phyloP scores from a whole-genome alignment of 495 filamentous ascomycete species.

The Aspergillus carlsbadensis region DNA sequence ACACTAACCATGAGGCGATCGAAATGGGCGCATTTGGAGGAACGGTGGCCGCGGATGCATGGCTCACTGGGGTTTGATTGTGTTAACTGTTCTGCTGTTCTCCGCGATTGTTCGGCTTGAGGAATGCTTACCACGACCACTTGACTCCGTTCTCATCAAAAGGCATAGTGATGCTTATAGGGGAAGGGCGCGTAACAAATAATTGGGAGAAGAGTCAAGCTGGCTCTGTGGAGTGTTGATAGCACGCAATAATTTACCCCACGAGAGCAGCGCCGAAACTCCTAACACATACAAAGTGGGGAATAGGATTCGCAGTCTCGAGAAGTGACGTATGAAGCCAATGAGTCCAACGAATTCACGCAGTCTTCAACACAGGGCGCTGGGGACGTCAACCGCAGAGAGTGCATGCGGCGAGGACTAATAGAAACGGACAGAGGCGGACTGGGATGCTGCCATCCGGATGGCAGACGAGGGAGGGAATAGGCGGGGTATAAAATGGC shows the following conservation, averaged over 20 bases:
- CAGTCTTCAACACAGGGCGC: background rate
- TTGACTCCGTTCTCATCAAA: conserved; percentile 47
- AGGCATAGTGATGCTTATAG: conserved; percentile 36
- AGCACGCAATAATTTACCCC: conserved; percentile 3
- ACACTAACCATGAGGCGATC: conserved; percentile 75
- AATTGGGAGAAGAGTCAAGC: background rate
- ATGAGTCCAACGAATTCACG: background rate
- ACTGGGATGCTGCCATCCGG: background rate
- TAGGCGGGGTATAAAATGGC: background rate
- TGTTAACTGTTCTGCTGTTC: background rate
- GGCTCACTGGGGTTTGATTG: conserved; percentile 56
- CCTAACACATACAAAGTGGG: background rate
- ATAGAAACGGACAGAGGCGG: background rate
- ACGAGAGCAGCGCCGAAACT: background rate
- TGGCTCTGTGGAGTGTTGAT: background rate
- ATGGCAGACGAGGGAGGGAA: background rate
- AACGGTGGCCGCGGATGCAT: conserved; percentile 84
- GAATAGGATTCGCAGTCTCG: background rate
- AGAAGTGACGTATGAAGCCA: background rate
- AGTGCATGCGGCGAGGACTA: background rate
- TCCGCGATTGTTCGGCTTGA: background rate
- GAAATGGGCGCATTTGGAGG: conserved; percentile 77
- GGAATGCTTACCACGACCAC: conserved; percentile 49
- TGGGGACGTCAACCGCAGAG: background rate
- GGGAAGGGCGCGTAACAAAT: background rate